Conservation (phyloP, 805 yeast species). For the Candida yuanshanica region DNA sequence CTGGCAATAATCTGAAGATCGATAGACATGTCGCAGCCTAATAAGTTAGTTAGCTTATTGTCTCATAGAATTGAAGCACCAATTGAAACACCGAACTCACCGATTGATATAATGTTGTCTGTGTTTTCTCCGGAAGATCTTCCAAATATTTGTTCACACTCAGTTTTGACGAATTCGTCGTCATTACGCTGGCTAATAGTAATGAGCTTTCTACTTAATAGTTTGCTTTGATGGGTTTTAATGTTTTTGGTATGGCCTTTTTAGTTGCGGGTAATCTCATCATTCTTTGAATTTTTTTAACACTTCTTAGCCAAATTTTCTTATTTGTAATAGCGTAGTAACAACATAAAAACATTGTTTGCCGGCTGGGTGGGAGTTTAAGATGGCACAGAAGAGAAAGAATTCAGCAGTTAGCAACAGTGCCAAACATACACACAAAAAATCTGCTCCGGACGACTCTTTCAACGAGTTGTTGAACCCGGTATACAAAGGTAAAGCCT, state of each 20-base stretch:
- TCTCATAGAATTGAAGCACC: not conserved
- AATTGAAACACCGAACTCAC: conserved; percentile 16
- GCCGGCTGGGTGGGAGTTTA: not conserved
- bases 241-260: too few relatives aligned
- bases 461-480: conserved; percentile 78
- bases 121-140: conserved; percentile 83
- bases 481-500: conserved; percentile 74
- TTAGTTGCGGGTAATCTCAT: conserved; percentile 13
- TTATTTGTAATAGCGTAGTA: not conserved
- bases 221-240: too few relatives aligned
- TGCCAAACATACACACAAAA: conserved; percentile 14
- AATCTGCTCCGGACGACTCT: conserved; percentile 43
- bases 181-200: conserved; percentile 9
- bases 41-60: conserved; percentile 1
- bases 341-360: not conserved
- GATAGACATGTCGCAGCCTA: conserved; percentile 91
- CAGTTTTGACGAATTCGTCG: conserved; percentile 44
- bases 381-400: conserved; percentile 23
- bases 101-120: conserved; percentile 70
- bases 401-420: conserved; percentile 8
- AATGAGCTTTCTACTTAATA: too few relatives aligned
- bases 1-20: conserved; percentile 82
- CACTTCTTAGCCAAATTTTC: not conserved
- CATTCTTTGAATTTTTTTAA: conserved; percentile 1
- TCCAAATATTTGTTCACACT: conserved; percentile 87